phyloP scores from a whole-genome alignment of 768 basidiomycete species.

The Tephrocybe sp. region DNA sequence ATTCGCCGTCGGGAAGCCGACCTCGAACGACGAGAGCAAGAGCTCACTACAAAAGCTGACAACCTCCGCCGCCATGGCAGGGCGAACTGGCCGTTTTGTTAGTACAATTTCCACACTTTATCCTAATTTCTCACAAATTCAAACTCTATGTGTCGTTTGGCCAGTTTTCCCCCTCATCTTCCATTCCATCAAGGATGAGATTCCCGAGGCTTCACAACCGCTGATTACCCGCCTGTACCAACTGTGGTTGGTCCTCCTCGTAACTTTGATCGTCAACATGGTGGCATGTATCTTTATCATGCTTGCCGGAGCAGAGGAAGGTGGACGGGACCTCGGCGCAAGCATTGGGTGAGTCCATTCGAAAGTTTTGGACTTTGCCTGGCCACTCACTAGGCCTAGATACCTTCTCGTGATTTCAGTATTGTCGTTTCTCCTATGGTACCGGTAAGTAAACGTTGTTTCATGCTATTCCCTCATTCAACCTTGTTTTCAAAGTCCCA shows the following conservation, averaged over 20 bases:
- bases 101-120: constrained; percentile 26
- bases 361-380: constrained; percentile 14
- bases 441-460: constrained; percentile 55
- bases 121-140: constrained; percentile 15
- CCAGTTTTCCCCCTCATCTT: constrained; percentile 92
- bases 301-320: constrained; percentile 70
- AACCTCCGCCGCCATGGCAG: constrained; percentile 71
- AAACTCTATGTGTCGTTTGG: constrained; percentile 13
- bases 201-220: constrained; percentile 75
- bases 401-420: constrained; percentile 77
- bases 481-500: constrained; percentile 55
- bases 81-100: constrained; percentile 94
- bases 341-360: constrained; percentile 67
- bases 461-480: constrained; percentile 10
- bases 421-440: constrained; percentile 92
- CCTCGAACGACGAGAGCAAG: constrained; percentile 74
- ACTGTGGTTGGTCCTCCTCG: constrained; percentile 88
- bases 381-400: constrained; percentile 36
- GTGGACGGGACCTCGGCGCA: constrained; percentile 76
- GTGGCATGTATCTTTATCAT: constrained; percentile 87
- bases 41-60: constrained; percentile 66
- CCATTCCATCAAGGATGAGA: constrained; percentile 90
- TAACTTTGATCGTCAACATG: constrained; percentile 85
- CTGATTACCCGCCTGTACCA: constrained; percentile 87
- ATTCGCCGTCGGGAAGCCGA: constrained; percentile 79